Percentiles rank a stretch among this genome's conserved stretches.
Conservation (phyloP, 2,329 filamentous ascomycete species). For the Trichoderma polysporum region DNA sequence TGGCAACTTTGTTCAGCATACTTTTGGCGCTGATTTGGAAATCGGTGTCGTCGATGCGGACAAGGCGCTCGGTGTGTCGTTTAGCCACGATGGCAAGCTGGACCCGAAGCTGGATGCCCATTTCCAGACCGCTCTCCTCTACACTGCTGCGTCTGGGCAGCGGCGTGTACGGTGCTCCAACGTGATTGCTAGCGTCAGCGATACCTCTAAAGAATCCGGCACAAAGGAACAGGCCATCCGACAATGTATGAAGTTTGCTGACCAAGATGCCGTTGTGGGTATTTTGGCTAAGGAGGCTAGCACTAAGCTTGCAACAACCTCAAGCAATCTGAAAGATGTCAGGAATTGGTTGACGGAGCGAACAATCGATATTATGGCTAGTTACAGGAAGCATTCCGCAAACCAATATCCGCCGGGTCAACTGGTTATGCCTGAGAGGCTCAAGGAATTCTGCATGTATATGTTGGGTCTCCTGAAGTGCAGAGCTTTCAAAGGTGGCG, state of each 20-base stretch:
- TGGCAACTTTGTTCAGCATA: constrained; percentile 94
- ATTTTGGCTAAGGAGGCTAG: constrained; percentile 93
- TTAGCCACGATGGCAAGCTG: constrained; percentile 96
- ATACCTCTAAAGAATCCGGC: constrained; percentile 49
- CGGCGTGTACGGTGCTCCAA: constrained; percentile 91
- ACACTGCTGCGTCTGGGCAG: constrained; percentile 87
- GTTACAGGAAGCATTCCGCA: constrained; percentile 90
- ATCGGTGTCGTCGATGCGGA: constrained; percentile 91
- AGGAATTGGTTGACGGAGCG: constrained; percentile 82
- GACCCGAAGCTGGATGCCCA: constrained; percentile 95
- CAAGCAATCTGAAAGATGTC: constrained; percentile 77
- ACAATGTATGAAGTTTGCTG: constrained; percentile 87
- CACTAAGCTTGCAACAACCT: constrained; percentile 72
- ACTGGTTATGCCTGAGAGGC: constrained; percentile 88
- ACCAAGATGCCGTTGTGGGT: constrained; percentile 88
- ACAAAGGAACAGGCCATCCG: constrained; percentile 57
- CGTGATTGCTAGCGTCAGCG: constrained; percentile 86
- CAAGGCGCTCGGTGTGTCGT: constrained; percentile 87
- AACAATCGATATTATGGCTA: constrained; percentile 86
- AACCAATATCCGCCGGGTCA: constrained; percentile 84
- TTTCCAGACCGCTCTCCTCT: constrained; percentile 92
- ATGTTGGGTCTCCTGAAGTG: constrained; percentile 87
- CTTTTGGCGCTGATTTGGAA: constrained; percentile 90
- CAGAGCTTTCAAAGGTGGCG: constrained; percentile 88
- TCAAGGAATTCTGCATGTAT: constrained; percentile 98